Conservation (phyloP, 1,284 basidiomycete species). For the Papiliotrema terrestris region DNA sequence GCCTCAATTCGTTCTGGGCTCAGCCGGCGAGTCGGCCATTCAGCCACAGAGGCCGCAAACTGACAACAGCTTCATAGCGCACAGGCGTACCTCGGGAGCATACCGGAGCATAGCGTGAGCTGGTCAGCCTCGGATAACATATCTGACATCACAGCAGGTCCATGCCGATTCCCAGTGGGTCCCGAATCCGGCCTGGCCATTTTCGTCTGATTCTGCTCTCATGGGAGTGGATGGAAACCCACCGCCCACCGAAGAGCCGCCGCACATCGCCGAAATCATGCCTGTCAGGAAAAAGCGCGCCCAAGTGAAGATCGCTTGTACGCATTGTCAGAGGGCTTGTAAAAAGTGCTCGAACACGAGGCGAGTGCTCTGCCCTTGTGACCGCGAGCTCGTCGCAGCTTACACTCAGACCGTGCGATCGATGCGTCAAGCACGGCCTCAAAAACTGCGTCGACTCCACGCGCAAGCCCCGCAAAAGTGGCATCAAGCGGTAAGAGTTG, state of each 20-base stretch:
- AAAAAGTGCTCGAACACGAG: conserved; percentile 45
- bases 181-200: neutral
- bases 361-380: conserved; percentile 15
- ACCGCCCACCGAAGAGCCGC: neutral
- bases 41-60: neutral
- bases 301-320: conserved; percentile 43
- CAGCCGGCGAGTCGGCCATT: neutral
- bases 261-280: neutral
- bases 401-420: conserved; percentile 33
- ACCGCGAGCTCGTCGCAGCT: neutral
- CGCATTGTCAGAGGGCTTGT: conserved; percentile 46
- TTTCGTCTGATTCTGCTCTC: no score
- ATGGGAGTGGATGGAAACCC: no score
- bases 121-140: neutral
- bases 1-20: neutral
- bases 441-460: conserved; percentile 37
- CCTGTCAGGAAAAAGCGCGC: conserved; percentile 26
- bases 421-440: conserved; percentile 39
- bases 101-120: neutral
- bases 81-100: neutral
- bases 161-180: neutral
- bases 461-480: conserved; percentile 39
- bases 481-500: conserved; percentile 35
- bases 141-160: neutral
- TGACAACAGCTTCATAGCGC: neutral